phyloP scores from a whole-genome alignment of 768 basidiomycete species.

The Suillus subluteus region DNA sequence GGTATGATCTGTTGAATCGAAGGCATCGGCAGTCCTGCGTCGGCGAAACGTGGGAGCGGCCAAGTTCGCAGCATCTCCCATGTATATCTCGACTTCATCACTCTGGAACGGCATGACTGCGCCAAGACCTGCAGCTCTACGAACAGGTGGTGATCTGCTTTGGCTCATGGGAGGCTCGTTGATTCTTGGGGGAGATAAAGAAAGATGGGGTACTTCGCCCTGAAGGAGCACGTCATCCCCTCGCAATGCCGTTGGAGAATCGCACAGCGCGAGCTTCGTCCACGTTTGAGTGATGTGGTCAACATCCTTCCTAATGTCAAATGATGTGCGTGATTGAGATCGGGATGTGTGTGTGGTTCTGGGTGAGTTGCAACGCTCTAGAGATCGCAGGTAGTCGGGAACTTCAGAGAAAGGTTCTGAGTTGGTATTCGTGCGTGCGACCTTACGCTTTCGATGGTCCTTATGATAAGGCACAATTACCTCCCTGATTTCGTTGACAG shows the following conservation, averaged over 20 bases:
- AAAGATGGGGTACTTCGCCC: background rate
- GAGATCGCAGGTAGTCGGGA: background rate
- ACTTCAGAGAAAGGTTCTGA: background rate
- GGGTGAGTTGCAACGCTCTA: background rate
- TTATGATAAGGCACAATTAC: background rate
- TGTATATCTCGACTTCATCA: slow-evolving; percentile 1
- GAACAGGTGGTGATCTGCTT: background rate
- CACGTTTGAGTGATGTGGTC: background rate
- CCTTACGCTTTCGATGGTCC: background rate
- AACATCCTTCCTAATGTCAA: background rate
- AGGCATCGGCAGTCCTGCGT: slow-evolving; percentile 3
- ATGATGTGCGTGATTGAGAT: background rate
- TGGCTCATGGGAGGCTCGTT: background rate
- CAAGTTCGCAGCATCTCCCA: background rate
- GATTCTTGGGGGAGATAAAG: background rate
- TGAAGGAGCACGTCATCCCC: background rate
- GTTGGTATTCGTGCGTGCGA: background rate
- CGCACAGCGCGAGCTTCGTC: slow-evolving; percentile 6
- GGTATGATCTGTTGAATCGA: background rate
- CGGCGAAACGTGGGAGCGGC: background rate
- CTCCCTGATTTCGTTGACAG: slow-evolving; percentile 3
- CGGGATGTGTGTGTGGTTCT: background rate
- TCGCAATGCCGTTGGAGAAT: background rate
- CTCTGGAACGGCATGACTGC: too few species aligned
- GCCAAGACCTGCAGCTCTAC: background rate